These are phyloP conservation scores for Vigna trinervia DNA, from an alignment of 306 rosid species.

Conservation along the genomic window DNA sequence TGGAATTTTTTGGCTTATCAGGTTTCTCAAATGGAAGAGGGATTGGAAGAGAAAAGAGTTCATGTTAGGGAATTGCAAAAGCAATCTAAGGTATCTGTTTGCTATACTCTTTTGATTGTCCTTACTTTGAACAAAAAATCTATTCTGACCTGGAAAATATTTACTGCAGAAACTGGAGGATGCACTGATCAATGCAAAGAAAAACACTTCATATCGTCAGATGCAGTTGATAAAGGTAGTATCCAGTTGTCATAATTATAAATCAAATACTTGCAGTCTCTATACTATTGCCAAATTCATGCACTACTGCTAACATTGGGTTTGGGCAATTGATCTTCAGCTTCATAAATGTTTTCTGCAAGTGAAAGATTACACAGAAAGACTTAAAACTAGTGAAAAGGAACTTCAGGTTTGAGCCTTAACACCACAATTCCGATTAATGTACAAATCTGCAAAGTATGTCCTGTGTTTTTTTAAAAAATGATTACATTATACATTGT, in stretches of 20 bases:
- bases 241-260: background rate
- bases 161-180: slow-evolving; percentile 87
- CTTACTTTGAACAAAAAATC: slow-evolving; percentile 18
- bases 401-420: slow-evolving; percentile 83
- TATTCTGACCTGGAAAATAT: slow-evolving; percentile 44
- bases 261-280: slow-evolving; percentile 23
- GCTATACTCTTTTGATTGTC: slow-evolving; percentile 17
- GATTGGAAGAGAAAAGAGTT: slow-evolving; percentile 53
- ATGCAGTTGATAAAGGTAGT: slow-evolving; percentile 78
- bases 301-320: slow-evolving; percentile 41
- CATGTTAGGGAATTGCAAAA: slow-evolving; percentile 67
- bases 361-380: slow-evolving; percentile 67
- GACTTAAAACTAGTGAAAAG: slow-evolving; percentile 68
- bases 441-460: slow-evolving; percentile 37
- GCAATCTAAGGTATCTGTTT: slow-evolving; percentile 63
- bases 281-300: slow-evolving; percentile 28
- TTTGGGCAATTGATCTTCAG: slow-evolving; percentile 59
- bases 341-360: slow-evolving; percentile 69
- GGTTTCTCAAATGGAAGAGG: slow-evolving; percentile 66
- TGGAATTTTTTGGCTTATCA: slow-evolving; percentile 50
- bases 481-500: slow-evolving; percentile 25
- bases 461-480: background rate
- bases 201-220: slow-evolving; percentile 68
- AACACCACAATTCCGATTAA: slow-evolving; percentile 11
- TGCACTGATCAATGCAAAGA: slow-evolving; percentile 77